Base-by-base conservation (phyloP, 495 filamentous ascomycete genomes). In the Wilcoxina mikolae region DNA sequence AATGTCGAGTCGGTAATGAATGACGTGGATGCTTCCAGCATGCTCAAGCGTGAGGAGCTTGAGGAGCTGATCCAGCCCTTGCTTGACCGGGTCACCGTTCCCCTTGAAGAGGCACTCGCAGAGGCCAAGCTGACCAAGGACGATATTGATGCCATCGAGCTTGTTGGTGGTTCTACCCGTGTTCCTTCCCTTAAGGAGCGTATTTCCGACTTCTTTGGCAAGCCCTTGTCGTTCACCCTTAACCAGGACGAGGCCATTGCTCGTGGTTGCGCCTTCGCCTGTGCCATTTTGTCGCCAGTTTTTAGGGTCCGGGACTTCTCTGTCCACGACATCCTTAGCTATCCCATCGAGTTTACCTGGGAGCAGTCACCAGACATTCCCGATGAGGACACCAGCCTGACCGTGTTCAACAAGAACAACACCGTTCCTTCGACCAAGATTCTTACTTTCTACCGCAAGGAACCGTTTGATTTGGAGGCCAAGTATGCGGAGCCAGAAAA, bases 1-100 rank as follows among this genome's bases (percentile, higher is more conserved):
- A 95, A 85, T 74, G 94, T 99, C 64, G 91, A 99, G 76, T 95
- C 91, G 18, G 75, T 96, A 57, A 96, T 99, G 91, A 90, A 96
- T 67, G 91, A 99, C 67, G 73, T 90, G 29, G 91, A 99, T 69
- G 93, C 95, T 22, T 79, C 78, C 20, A 73, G 83, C 42, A 80
- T 93, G 77, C 76, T 96, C 60, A 96, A 90, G 69, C 84, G 91
- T 62, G 87, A 94, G 64, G 87, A 95, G 66, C 77, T 99, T 54
- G 91, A 99, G 74, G 77, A 81, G 56, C 81, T 99, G 65, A 75
- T 94, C 43, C 78, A 84, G 73, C 86, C 91, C 31, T 76, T 96
- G 24, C 74, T 99, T 49, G 81, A 80, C 60, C 79, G 85, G 56
- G 76, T 78, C 49, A 79, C 78, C 46, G 65, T 72, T 31, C 87